Base-by-base conservation (phyloP, 2,329 filamentous ascomycete genomes). In the Xylaria sp. region DNA sequence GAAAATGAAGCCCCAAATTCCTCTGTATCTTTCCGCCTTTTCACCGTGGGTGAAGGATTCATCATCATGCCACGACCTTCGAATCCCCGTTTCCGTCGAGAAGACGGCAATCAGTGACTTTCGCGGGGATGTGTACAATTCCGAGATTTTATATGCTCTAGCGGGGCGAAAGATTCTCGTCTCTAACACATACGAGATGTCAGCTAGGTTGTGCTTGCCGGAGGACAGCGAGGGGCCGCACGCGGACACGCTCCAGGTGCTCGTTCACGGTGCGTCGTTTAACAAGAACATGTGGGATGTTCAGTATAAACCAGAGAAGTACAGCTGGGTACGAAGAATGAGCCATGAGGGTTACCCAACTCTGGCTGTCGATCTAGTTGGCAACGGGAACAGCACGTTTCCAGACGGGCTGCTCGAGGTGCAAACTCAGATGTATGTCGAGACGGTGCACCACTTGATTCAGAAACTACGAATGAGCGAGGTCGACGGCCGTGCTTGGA, bases 241-340 rank as follows among this genome's bases (percentile, higher is more conserved):
- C 17, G 60, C 52, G 23, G 54, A 68, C 17, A 63, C 62, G 5
- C 57, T 69, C 15, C 67, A 69, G 57, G 6, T 69, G 8, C 64
- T 69, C 3, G 9, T 67, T 19, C 67, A 69, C 29, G 66, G 67
- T 9, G 66, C 66, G 7, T 63, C 67, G 23, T 70, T 68, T 31
- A 68, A 64, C 44, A 69, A 70, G 58, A 49, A 51, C 38, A 70
- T 68, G 64, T 67, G 64, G 67, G 65, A 68, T 52, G 53, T 64
- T 15, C 58, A 64, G 21, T 67, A 68, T 35, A 46, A 66, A 44
- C 66, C 67, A 4, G 67, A 68, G 51, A 68, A 38, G 33, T 68
- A 70, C 48, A 67, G 59, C 40, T 70, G 63, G 53, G 55, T 59
- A 19, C 38, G 58, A n/a, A 44, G 51, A 15, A 67, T 67, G 64